Conservation (phyloP, 257 asterid genomes). For the Rauvolfia tetraphylla region DNA sequence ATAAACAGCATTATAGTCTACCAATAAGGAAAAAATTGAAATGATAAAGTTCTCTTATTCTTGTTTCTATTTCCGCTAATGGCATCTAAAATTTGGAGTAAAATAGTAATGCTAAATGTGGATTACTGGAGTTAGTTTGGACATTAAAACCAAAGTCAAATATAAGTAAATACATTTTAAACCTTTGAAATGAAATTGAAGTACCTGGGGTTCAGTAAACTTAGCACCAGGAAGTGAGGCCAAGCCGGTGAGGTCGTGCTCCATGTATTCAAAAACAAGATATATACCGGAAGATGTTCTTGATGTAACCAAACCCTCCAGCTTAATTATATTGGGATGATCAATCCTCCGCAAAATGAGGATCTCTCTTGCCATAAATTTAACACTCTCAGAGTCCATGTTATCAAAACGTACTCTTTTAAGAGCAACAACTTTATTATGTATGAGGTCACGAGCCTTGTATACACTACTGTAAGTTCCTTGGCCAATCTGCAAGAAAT, state of each 20-base stretch:
- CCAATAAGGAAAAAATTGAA: background rate
- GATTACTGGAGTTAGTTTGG: background rate
- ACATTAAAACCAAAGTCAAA: background rate
- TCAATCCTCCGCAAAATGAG: conserved; percentile 73
- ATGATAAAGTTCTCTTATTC: background rate
- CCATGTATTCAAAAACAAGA: conserved; percentile 93
- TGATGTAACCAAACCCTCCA: conserved; percentile 82
- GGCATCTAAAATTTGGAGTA: background rate
- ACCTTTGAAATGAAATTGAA: background rate
- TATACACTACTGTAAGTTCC: conserved; percentile 93
- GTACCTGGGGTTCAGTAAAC: conserved; percentile 86
- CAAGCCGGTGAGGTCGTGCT: conserved; percentile 88
- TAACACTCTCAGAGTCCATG: conserved; percentile 86
- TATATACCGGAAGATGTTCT: conserved; percentile 65
- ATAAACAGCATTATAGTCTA: background rate
- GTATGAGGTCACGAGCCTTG: conserved; percentile 70
- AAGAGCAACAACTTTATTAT: conserved; percentile 64
- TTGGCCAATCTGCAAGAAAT: conserved; percentile 84
- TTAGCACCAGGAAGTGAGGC: conserved; percentile 73
- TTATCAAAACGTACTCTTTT: conserved; percentile 86
- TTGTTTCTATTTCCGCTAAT: background rate
- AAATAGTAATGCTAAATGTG: background rate
- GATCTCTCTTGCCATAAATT: conserved; percentile 97
- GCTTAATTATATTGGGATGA: conserved; percentile 82
- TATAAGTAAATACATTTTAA: background rate